Conservation (phyloP, 2,329 filamentous ascomycete species). For the Fusarium metavorans region DNA sequence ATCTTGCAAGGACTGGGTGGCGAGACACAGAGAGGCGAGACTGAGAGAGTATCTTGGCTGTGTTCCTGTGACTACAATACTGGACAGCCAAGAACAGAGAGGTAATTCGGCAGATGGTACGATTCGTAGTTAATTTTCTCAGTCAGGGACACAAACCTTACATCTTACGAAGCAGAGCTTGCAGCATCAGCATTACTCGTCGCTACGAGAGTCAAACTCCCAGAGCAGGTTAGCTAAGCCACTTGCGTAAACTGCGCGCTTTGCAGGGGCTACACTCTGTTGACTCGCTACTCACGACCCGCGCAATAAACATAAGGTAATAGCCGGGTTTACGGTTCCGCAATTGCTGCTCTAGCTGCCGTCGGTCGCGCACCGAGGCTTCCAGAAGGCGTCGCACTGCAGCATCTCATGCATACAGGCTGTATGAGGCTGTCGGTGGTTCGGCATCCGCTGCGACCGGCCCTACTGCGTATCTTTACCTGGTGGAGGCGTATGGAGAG, state of each 20-base stretch:
- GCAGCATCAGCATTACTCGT: neutral
- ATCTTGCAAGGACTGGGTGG: constrained; percentile 13
- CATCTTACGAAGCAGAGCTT: neutral
- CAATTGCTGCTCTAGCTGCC: neutral
- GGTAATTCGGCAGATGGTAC: constrained; percentile 10
- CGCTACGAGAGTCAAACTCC: neutral
- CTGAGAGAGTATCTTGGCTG: neutral
- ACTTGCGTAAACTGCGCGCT: neutral
- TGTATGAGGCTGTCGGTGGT: neutral
- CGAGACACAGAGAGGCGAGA: neutral
- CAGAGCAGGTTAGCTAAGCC: neutral
- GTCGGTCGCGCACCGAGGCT: constrained; percentile 2
- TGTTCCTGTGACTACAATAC: neutral
- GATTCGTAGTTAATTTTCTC: neutral
- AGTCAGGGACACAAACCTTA: neutral
- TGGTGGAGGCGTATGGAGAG: neutral
- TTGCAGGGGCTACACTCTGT: neutral
- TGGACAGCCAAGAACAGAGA: neutral
- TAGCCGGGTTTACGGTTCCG: constrained; percentile 8
- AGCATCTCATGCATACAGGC: neutral
- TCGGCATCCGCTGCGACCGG: neutral
- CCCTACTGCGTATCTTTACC: neutral
- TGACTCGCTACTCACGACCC: neutral
- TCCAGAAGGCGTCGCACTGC: neutral
- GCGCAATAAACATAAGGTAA: constrained; percentile 11